Evolutionary conservation across 148 eudicot genomes (phyloP).

Genomic region (Bassia scoparia): DNA sequence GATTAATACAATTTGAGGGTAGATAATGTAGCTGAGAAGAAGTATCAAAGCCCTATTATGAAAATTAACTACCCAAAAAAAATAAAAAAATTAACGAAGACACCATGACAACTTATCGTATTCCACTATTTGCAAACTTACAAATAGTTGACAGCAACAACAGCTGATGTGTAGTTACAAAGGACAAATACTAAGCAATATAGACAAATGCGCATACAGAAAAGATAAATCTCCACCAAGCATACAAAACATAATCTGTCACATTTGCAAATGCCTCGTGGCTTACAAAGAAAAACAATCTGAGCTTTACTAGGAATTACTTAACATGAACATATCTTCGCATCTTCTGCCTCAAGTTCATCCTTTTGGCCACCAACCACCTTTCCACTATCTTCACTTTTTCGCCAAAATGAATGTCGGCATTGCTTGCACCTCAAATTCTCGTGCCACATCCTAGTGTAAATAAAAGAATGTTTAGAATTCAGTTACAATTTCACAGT

Average conservation of each 20-base stretch:
- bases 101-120: background rate
- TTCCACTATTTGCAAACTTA: background rate
- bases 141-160: background rate
- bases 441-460: slow-evolving; percentile 66
- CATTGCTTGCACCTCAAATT: slow-evolving; percentile 79
- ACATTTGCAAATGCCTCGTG: background rate
- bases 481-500: background rate
- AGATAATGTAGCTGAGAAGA: too few species aligned
- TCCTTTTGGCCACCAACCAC: slow-evolving; percentile 81
- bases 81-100: background rate
- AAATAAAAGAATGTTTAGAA: background rate
- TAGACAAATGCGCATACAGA: background rate
- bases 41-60: too few species aligned
- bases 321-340: slow-evolving; percentile 38
- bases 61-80: too few species aligned
- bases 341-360: slow-evolving; percentile 72
- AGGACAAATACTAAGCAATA: background rate
- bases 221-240: background rate
- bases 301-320: background rate
- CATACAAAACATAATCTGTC: background rate
- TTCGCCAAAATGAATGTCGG: slow-evolving; percentile 76
- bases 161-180: background rate
- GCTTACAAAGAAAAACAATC: background rate
- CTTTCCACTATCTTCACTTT: slow-evolving; percentile 76
- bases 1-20: too few species aligned